These are phyloP conservation scores for Aureobasidium vineae DNA, from an alignment of 2,329 filamentous ascomycete genomes.

Conservation along the genomic window DNA sequence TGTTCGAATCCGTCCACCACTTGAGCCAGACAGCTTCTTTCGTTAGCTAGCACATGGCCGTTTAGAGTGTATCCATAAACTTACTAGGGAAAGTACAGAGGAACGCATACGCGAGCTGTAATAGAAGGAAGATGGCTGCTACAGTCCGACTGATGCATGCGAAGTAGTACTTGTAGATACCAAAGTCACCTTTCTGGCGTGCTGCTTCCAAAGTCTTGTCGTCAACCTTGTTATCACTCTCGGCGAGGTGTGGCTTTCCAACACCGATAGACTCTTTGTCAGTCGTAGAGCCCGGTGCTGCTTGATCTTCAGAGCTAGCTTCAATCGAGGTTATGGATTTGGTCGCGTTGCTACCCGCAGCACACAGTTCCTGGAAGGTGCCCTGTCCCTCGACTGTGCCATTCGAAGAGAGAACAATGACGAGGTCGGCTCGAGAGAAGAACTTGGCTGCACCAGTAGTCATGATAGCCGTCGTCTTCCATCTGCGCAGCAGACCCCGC, in stretches of 20 bases:
- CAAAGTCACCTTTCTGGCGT: constrained; percentile 40
- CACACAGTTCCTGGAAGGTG: constrained; percentile 40
- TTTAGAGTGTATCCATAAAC: neutral
- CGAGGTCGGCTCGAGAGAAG: constrained; percentile 43
- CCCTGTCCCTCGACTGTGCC: constrained; percentile 1
- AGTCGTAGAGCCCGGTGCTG: too few relatives aligned
- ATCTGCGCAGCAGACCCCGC: constrained; percentile 44
- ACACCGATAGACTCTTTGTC: neutral
- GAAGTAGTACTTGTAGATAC: constrained; percentile 41
- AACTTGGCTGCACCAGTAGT: constrained; percentile 35
- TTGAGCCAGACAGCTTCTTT: constrained; percentile 23
- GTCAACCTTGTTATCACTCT: neutral
- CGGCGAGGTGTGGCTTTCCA: neutral
- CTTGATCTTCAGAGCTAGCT: neutral
- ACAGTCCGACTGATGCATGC: constrained; percentile 33
- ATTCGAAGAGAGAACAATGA: constrained; percentile 35
- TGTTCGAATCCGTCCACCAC: constrained; percentile 25
- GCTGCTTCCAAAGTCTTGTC: neutral
- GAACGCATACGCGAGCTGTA: constrained; percentile 33
- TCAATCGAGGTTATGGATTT: neutral
- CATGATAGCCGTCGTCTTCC: constrained; percentile 46
- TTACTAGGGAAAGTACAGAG: constrained; percentile 26
- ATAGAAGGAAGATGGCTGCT: constrained; percentile 35
- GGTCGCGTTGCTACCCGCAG: neutral
- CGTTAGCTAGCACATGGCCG: neutral